phyloP scores from a whole-genome alignment of 2,329 filamentous ascomycete genomes.

The Colletotrichum euphorbiae region DNA sequence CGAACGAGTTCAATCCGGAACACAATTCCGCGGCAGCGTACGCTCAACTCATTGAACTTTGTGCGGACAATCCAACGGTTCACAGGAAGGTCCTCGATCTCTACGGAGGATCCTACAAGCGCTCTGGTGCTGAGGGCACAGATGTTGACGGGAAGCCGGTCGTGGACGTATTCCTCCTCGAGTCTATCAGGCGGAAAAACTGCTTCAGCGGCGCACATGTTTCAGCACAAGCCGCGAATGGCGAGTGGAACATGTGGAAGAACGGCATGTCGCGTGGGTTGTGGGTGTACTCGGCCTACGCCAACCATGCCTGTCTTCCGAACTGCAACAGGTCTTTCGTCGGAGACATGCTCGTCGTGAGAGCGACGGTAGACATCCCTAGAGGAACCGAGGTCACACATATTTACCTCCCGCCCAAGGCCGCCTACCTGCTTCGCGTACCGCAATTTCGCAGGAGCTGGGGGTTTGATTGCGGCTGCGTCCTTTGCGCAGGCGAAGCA shows the following conservation, averaged over 20 bases:
- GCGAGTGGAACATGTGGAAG: slow-evolving; percentile 42
- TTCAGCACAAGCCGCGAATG: slow-evolving; percentile 46
- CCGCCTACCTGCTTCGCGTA: slow-evolving; percentile 44
- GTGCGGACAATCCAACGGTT: slow-evolving; percentile 53
- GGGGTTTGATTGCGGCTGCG: slow-evolving; percentile 56
- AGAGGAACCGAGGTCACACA: slow-evolving; percentile 53
- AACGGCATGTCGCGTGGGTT: slow-evolving; percentile 45
- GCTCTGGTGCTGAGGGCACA: slow-evolving; percentile 47
- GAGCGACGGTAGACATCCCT: slow-evolving; percentile 52
- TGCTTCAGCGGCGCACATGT: slow-evolving; percentile 52
- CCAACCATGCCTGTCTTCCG: slow-evolving; percentile 52
- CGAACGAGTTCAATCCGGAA: slow-evolving; percentile 55
- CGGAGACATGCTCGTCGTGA: slow-evolving; percentile 48
- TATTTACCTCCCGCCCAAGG: slow-evolving; percentile 52
- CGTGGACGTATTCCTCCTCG: slow-evolving; percentile 54
- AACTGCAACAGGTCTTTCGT: slow-evolving; percentile 50
- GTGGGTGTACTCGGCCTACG: slow-evolving; percentile 50
- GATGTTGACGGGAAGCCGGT: slow-evolving; percentile 50
- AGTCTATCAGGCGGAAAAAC: slow-evolving; percentile 55
- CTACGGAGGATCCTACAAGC: slow-evolving; percentile 50
- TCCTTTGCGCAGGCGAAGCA: slow-evolving; percentile 50
- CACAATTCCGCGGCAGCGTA: slow-evolving; percentile 57
- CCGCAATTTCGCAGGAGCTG: slow-evolving; percentile 47
- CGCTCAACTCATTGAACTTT: slow-evolving; percentile 53
- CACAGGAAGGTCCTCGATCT: slow-evolving; percentile 50